Base-by-base conservation (phyloP, 495 filamentous ascomycete genomes). In the Halenospora varia region DNA sequence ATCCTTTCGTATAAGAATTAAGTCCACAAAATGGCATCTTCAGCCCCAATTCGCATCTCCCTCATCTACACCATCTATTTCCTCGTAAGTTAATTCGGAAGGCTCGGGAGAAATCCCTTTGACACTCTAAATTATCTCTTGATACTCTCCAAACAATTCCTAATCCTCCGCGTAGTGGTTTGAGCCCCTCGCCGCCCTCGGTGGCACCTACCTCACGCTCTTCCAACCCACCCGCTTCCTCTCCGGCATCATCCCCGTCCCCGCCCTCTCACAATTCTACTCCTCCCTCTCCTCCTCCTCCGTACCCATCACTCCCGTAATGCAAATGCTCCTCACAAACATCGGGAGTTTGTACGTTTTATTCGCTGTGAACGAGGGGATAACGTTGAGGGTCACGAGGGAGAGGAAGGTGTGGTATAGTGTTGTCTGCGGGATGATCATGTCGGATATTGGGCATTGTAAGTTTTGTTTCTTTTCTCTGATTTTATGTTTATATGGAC, bases 321-420 rank as follows among this genome's bases (percentile, higher is more conserved):
- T 48, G 3, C 48, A 51, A 2, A 22, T 61, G 23, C 41, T 61
- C 15, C 53, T 64, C 24, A 57, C 50, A 10, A 64, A 64, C 17
- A 64, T 64, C 45, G 62, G 57, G 4, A 24, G 48, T n/a, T 39
- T 64, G 3, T 64, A 64, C 23, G 11, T 50, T 2, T 53, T 64
- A 1, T 60, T 64, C 24, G 62, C 62, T 4, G 42, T 64, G 15
- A 18, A 48, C 10, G 57, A 61, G 26, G 62, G 53, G 2, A 24
- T 64, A 11, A 50, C 56, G 0, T 35, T 64, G n/a, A 35, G 62
- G 4, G 10, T 57, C 17, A 64, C 57, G 23, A 49, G 29, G 19
- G 57, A 64, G 44, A 60, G 56, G 46, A 52, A 35, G 19, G 57
- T 64, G 3, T 64, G 62, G 57, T 3, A 54, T 2, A 56, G 42